phyloP scores from a whole-genome alignment of 768 basidiomycete species.

The Trametes coccinea region DNA sequence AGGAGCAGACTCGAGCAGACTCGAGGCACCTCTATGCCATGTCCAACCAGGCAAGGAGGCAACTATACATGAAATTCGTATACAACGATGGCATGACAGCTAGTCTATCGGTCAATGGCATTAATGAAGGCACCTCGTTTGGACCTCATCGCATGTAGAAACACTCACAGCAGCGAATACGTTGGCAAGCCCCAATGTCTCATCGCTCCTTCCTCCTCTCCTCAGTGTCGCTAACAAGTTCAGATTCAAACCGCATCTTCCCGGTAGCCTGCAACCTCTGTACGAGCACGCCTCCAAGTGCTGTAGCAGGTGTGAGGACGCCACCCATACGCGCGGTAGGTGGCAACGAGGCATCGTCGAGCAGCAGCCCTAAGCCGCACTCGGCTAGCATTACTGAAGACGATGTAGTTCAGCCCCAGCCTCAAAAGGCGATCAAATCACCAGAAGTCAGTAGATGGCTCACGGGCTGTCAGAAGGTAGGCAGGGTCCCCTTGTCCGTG shows the following conservation, averaged over 20 bases:
- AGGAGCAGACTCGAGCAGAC: no score
- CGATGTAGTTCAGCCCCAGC: background rate
- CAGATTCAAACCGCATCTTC: constrained; percentile 56
- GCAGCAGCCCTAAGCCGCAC: constrained; percentile 70
- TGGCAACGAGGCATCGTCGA: constrained; percentile 57
- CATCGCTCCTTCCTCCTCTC: constrained; percentile 19
- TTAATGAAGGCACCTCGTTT: no score
- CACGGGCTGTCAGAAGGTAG: constrained; percentile 59
- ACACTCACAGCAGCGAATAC: no score
- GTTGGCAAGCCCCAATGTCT: background rate
- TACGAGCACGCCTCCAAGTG: constrained; percentile 76
- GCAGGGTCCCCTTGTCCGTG: constrained; percentile 77
- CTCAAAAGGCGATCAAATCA: background rate
- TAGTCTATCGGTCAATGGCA: no score
- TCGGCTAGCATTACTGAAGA: constrained; percentile 72
- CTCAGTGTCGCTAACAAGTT: constrained; percentile 35
- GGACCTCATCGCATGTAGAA: no score
- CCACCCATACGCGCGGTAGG: constrained; percentile 65
- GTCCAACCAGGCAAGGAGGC: no score
- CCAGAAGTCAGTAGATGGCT: constrained; percentile 30
- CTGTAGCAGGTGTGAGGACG: constrained; percentile 79
- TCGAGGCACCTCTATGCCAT: no score
- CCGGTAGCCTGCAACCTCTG: constrained; percentile 63
- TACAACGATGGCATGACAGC: no score
- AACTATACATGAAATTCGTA: no score